Conservation (phyloP, 2,329 filamentous ascomycete species). For the Metarhizium humberi region DNA sequence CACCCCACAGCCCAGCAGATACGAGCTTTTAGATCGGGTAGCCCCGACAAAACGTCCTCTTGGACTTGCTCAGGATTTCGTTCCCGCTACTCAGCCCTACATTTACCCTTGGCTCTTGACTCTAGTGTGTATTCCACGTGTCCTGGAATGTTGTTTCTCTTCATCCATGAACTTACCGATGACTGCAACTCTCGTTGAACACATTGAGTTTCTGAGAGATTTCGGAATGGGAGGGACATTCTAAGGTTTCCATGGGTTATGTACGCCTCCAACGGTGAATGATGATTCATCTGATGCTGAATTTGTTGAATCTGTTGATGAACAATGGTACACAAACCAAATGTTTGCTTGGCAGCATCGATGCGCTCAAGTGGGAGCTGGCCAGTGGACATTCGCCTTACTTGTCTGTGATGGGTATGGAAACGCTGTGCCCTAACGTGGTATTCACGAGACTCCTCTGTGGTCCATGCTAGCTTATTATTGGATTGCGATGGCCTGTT, state of each 20-base stretch:
- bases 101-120: constrained; percentile 18
- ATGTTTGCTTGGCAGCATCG: constrained; percentile 9
- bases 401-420: constrained; percentile 8
- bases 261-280: constrained; percentile 6
- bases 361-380: constrained; percentile 17
- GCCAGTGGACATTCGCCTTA: constrained; percentile 13
- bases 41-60: too few relatives aligned
- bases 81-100: constrained; percentile 7
- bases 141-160: constrained; percentile 1
- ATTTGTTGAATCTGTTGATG: constrained; percentile 1
- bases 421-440: constrained; percentile 12
- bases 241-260: constrained; percentile 1
- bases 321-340: not conserved
- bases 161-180: constrained; percentile 14
- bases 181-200: constrained; percentile 13
- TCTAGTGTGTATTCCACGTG: constrained; percentile 15
- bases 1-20: not conserved
- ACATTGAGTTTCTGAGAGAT: constrained; percentile 14
- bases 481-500: not conserved
- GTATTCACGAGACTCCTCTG: constrained; percentile 11
- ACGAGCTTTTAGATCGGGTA: not conserved
- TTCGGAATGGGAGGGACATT: constrained; percentile 12
- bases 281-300: constrained; percentile 5
- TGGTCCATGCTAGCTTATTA: not conserved
- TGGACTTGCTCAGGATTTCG: not conserved